phyloP scores from a whole-genome alignment of 1,139 yeast genomes.

The Nadsonia commutata region DNA sequence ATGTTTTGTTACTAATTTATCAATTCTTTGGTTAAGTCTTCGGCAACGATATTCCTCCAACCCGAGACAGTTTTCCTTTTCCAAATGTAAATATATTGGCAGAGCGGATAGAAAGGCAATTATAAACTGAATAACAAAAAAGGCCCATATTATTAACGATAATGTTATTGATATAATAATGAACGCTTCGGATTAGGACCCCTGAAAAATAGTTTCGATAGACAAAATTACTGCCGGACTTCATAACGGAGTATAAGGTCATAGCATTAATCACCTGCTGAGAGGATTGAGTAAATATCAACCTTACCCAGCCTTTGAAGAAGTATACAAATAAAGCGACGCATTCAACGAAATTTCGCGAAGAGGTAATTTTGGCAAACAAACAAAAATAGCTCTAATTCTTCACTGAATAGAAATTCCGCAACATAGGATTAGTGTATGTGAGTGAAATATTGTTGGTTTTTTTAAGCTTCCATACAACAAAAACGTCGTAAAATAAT shows the following conservation, averaged over 20 bases:
- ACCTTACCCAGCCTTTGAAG: conserved; percentile 47
- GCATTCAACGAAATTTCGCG: conserved; percentile 48
- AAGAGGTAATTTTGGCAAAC: conserved; percentile 52
- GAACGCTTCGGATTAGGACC: conserved; percentile 51
- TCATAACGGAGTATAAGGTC: conserved; percentile 44
- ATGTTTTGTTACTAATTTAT: conserved; percentile 33
- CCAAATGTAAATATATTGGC: conserved; percentile 39
- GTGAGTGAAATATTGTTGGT: conserved; percentile 56
- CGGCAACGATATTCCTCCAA: conserved; percentile 46
- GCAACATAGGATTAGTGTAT: conserved; percentile 54
- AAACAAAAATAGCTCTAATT: conserved; percentile 59
- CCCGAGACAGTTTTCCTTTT: conserved; percentile 22
- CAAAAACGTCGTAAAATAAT: conserved; percentile 40
- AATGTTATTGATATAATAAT: conserved; percentile 61
- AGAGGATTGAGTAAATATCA: conserved; percentile 72
- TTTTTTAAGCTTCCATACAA: conserved; percentile 44
- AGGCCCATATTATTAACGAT: conserved; percentile 61
- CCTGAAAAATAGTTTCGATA: conserved; percentile 42
- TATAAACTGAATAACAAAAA: conserved; percentile 47
- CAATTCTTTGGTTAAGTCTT: conserved; percentile 41
- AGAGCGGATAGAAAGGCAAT: conserved; percentile 42
- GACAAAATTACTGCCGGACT: conserved; percentile 32
- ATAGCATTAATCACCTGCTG: conserved; percentile 73
- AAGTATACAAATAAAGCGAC: conserved; percentile 53
- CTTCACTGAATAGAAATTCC: conserved; percentile 39